These are phyloP conservation scores for Centaurea solstitialis DNA, from an alignment of 129 eudicot species.

Conservation along the genomic window DNA sequence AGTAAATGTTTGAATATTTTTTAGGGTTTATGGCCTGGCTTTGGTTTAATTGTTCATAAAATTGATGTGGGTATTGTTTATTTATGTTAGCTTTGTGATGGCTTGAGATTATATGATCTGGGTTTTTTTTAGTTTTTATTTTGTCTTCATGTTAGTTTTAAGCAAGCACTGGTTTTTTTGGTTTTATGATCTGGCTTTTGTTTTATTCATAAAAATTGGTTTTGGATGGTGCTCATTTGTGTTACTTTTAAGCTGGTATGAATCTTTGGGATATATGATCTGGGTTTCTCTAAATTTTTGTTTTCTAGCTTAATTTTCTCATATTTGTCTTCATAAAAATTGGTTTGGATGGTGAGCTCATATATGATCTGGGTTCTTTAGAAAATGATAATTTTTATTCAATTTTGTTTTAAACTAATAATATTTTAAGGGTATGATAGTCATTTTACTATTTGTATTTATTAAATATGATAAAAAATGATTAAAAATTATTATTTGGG, in stretches of 20 bases:
- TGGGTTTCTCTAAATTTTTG: neutral
- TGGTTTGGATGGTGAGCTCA: neutral
- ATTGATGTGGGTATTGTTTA: neutral
- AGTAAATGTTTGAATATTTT: constrained; percentile 3
- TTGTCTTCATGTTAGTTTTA: constrained; percentile 4
- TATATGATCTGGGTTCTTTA: neutral
- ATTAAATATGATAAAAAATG: no score
- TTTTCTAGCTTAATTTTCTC: neutral
- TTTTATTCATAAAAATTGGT: neutral
- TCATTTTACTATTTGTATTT: no score
- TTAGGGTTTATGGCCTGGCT: constrained; percentile 8
- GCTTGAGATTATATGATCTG: neutral
- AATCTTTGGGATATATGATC: constrained; percentile 11
- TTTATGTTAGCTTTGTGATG: neutral
- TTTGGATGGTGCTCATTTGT: constrained; percentile 2
- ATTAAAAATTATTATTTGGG: no score
- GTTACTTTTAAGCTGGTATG: neutral
- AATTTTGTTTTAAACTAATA: no score
- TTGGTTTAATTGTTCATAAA: neutral
- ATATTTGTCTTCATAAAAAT: neutral
- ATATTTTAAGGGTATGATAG: no score
- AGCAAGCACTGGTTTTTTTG: constrained; percentile 1
- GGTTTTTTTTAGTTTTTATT: neutral
- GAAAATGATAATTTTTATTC: no score
- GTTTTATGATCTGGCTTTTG: constrained; percentile 11